These are phyloP conservation scores for Sporothrix schenckii DNA, from an alignment of 2,329 filamentous ascomycete genomes.

Conservation along the genomic window DNA sequence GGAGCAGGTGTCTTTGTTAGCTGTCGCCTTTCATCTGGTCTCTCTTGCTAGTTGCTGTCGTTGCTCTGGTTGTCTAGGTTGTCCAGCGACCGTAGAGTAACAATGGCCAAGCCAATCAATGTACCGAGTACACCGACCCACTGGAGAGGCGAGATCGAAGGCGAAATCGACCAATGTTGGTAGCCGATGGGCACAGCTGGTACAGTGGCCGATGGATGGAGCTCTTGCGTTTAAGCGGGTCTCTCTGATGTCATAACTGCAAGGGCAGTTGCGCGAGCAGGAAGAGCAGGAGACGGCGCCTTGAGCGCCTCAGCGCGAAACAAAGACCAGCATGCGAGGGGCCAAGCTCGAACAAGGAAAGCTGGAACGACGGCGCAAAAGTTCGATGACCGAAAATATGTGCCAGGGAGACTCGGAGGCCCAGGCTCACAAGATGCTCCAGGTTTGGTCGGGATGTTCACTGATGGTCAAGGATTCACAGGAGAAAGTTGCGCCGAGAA, in stretches of 20 bases:
- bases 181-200: no score
- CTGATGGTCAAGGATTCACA: background rate
- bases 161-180: background rate
- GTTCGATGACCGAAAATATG: background rate
- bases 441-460: background rate
- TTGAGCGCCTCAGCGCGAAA: no score
- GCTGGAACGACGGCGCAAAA: slow-evolving; percentile 14
- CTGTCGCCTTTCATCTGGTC: background rate
- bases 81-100: background rate
- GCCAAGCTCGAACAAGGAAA: slow-evolving; percentile 18
- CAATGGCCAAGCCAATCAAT: background rate
- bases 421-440: no score
- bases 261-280: background rate
- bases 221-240: slow-evolving; percentile 23
- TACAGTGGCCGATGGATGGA: background rate
- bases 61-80: background rate
- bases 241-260: slow-evolving; percentile 21
- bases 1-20: background rate
- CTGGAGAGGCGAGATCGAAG: background rate
- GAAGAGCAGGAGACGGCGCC: background rate
- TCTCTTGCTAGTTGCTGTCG: background rate
- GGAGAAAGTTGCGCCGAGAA: background rate
- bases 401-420: background rate
- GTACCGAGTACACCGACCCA: background rate
- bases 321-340: background rate